Base-by-base conservation (phyloP, 495 filamentous ascomycete species). In the Mycothermus thermophilus region DNA sequence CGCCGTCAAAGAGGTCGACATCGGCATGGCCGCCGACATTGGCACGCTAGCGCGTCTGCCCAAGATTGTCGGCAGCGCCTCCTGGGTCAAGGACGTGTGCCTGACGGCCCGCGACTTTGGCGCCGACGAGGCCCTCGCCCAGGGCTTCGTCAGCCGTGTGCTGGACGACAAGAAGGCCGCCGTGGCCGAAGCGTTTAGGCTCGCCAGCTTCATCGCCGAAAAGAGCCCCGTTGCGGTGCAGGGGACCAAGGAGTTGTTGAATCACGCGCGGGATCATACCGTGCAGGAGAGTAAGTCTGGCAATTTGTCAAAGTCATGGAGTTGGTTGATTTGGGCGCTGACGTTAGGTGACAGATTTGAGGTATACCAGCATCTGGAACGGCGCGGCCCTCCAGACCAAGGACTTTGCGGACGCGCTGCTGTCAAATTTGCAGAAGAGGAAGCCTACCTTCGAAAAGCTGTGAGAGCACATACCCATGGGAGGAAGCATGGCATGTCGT, bases 141-240 rank as follows among this genome's bases (percentile, higher is more conserved):
- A 86, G 5, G 90, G 90, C 3, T 80, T 94, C 36, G 86, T 95
- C 13, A 84, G 73, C 46, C 67, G 64, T n/a, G 83, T 95, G 2
- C 67, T 72, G 41, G 73, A 74, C 4, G 65, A 52, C 14, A 84
- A 84, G 55, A 62, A 63, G 16, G 67, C 66, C 29, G 70, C 75
- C 4, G 48, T 87, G 19, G 53, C 62, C 26, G 67, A 66, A 23
- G 87, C 74, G 1, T 14, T 88, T 39, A 66, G 75, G 54, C 38
- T 85, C 51, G 85, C 80, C 6, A 54, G 43, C 9, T 38, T 76
- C 48, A 72, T 96, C 12, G 79, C 80, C 23, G 57, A 50, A 4
- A 95, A 96, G 70, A 92, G 83, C 47, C 90, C 90, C 0, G 74
- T 97, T 15, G 90, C 85, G 0, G 83, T 93, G 42, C 77, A 88